Percentiles rank a stretch among this genome's conserved stretches.
Evolutionary conservation across 2,329 filamentous ascomycete genomes (phyloP).

Genomic region (Chalara sp.): DNA sequence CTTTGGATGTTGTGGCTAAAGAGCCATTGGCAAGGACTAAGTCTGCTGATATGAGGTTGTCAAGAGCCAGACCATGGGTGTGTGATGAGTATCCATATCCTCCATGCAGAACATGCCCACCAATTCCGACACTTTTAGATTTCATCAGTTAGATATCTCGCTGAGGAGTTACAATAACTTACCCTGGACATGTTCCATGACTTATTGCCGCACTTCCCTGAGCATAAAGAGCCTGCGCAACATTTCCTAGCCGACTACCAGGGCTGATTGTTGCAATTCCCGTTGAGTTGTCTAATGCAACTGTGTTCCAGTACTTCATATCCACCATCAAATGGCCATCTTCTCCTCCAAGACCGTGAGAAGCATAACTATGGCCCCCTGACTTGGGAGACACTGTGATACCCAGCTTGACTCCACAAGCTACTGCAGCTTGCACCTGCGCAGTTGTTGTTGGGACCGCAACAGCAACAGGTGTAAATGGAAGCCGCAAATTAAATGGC

Average conservation of each 20-base stretch:
- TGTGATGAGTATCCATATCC: not conserved
- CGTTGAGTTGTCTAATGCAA: constrained; percentile 40
- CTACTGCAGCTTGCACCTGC: constrained; percentile 36
- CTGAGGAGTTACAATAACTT: too few relatives aligned
- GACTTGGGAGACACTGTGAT: constrained; percentile 42
- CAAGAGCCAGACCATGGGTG: not conserved
- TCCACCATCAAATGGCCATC: constrained; percentile 49
- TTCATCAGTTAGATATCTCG: too few relatives aligned
- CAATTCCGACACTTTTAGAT: too few relatives aligned
- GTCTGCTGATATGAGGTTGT: not conserved
- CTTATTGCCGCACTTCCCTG: not conserved
- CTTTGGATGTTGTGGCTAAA: not conserved
- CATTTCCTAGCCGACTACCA: constrained; percentile 33
- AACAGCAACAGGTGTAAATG: too few relatives aligned
- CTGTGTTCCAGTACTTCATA: constrained; percentile 42
- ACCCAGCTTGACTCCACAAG: constrained; percentile 34
- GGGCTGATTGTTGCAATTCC: constrained; percentile 28
- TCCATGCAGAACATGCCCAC: not conserved
- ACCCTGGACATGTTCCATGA: too few relatives aligned
- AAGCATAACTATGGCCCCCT: constrained; percentile 49
- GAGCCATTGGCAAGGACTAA: not conserved
- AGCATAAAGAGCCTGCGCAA: constrained; percentile 30
- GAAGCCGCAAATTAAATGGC: too few relatives aligned
- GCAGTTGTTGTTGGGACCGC: constrained; percentile 4
- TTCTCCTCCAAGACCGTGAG: constrained; percentile 37